Conservation (phyloP, 306 rosid genomes). For the Quercus rubra region DNA sequence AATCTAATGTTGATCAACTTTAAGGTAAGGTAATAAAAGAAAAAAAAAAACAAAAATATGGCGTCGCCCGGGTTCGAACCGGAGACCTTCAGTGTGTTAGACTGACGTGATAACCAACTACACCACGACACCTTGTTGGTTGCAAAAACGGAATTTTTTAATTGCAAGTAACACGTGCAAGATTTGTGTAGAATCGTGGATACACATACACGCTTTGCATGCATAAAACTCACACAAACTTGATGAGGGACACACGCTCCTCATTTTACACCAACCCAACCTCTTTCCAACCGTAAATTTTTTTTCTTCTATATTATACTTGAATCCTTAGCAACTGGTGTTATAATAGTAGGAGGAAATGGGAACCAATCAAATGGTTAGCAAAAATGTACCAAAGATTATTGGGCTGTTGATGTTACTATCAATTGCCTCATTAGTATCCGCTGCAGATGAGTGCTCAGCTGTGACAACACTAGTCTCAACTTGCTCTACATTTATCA, state of each 20-base stretch:
- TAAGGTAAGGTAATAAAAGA: no score
- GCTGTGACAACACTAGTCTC: slow-evolving; percentile 34
- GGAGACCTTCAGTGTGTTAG: slow-evolving; percentile 94
- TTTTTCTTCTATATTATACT: background rate
- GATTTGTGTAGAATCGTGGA: no score
- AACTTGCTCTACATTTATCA: slow-evolving; percentile 45
- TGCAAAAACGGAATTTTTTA: no score
- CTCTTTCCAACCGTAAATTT: slow-evolving; percentile 2
- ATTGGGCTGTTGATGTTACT: slow-evolving; percentile 21
- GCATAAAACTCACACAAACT: slow-evolving; percentile 24
- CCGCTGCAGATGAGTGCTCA: slow-evolving; percentile 40
- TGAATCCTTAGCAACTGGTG: background rate
- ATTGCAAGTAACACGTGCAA: no score
- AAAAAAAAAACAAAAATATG: background rate
- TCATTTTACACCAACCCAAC: slow-evolving; percentile 37
- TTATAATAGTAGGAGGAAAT: background rate
- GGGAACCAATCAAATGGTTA: slow-evolving; percentile 15
- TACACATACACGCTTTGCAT: background rate
- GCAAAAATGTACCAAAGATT: slow-evolving; percentile 20
- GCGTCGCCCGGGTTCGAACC: slow-evolving; percentile 73
- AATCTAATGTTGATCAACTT: no score
- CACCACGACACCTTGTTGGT: slow-evolving; percentile 25
- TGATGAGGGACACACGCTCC: slow-evolving; percentile 38
- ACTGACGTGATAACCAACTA: slow-evolving; percentile 96
- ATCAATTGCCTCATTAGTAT: background rate